Base-by-base conservation (phyloP, 495 filamentous ascomycete genomes). In the Delitschia confertaspora region DNA sequence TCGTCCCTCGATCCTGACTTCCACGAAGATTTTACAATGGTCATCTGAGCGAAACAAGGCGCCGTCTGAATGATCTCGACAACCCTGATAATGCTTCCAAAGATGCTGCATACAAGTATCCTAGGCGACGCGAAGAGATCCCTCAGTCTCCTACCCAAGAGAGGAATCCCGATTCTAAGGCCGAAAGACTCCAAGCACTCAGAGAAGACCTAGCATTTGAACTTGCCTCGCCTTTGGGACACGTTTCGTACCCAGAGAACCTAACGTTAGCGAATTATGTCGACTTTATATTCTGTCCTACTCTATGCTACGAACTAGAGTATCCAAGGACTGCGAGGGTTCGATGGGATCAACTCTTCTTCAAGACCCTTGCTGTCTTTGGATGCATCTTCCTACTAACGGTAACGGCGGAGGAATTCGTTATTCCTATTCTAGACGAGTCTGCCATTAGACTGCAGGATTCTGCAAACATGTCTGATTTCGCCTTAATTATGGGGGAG, bases 361-460 rank as follows among this genome's bases (percentile, higher is more conserved):
- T 76, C 60, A 96, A 96, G 65, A 73, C 82, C 20, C 69, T 82
- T n/a, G 91, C 91, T 23, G 79, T 89, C 9, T 95, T 95, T 62
- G 91, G 91, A 14, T 95, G 89, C 60, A 93, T 98, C 56, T 98
- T 95, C 66, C 74, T 98, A 7, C 68, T 98, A 40, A 95, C 85
- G 0, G 69, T 95, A 47, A 85, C 79, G 4, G 88, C 82, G 38
- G 91, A 96, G 61, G 91, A 98, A 57, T 98, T 94, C 65, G 93
- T 98, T 60, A 70, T 94, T 1, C 91, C 91, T 0, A 86, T 94
- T 10, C 71, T 95, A 44, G 70, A 70, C 39, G 88, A 93, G 45
- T 87, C 91, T 17, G 75, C 73, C 7, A 33, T 57, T 27, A 76
- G 80, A 16, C 70, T 98, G 4, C 73, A 83, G 44, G 49, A 59